Conservation (phyloP, 148 eudicot genomes). For the Chenopodium berlandieri region DNA sequence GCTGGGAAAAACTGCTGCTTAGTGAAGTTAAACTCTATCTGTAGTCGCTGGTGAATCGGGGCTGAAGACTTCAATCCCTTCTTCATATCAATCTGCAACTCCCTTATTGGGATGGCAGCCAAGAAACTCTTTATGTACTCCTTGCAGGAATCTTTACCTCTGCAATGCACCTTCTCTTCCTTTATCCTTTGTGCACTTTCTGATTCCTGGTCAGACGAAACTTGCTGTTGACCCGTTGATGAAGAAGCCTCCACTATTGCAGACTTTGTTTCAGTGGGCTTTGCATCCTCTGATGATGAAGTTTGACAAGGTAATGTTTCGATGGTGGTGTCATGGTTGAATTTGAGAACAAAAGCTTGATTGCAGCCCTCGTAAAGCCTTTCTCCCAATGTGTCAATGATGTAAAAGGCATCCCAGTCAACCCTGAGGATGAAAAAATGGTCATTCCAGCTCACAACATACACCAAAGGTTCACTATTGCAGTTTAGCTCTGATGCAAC, state of each 20-base stretch:
- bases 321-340: constrained; percentile 52
- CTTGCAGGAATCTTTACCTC: constrained; percentile 68
- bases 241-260: not conserved
- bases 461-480: constrained; percentile 45
- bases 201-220: not conserved
- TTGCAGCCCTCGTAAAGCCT: constrained; percentile 79
- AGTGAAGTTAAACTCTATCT: constrained; percentile 73
- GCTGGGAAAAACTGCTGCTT: constrained; percentile 24
- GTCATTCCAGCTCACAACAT: constrained; percentile 80
- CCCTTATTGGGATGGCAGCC: constrained; percentile 83
- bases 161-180: constrained; percentile 34
- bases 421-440: constrained; percentile 74
- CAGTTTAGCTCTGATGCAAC: constrained; percentile 25
- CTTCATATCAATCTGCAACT: constrained; percentile 66
- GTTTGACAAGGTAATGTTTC: constrained; percentile 26
- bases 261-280: not conserved
- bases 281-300: constrained; percentile 3
- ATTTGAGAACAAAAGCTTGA: constrained; percentile 65
- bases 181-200: constrained; percentile 8
- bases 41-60: constrained; percentile 85
- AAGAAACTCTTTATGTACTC: constrained; percentile 83
- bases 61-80: constrained; percentile 66
- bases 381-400: constrained; percentile 85
- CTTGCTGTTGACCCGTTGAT: constrained; percentile 9
- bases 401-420: constrained; percentile 71